Evolutionary conservation across 805 yeast genomes (phyloP), one percentile per base, ranked within the genome.

Genomic region (Wickerhamiella siamensis): DNA sequence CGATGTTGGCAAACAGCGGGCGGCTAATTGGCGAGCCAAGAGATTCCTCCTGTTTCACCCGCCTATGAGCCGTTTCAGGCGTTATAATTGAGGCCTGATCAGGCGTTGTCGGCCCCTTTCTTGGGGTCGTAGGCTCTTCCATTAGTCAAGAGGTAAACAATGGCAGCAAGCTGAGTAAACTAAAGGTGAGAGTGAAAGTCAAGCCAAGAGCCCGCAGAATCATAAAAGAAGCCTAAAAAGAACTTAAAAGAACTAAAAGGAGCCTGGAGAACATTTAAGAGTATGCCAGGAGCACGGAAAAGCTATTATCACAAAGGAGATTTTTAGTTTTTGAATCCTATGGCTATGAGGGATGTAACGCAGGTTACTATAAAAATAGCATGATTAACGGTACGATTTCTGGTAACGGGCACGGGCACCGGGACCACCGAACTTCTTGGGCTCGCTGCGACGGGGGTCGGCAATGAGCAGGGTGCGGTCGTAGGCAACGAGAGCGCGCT

Each of bases 391-490:
- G 91, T 91, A 91, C 70, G 98, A 91, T 73, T 91, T 91, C 80
- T 91, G 98, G 96, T 83, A 88, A 77, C 97, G 88, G 68, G 98
- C 91, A 78, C 98, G 91, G 75, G 98, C 98, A 83, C 98, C 98
- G 73, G 94, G 94, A 79, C 98, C 98, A 79, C 98, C 98, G 78
- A 91, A 91, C 79, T 91, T 91, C 96, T 91, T 91, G 80, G 98
- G 98, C 79, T 91, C 98, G 81, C 87, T 80, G 81, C 94, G 88
- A 83, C 98, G 86, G 63, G 96, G 76, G 72, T 91, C 98, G 63
- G 98, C 97, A 71, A 91, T 91, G 75, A 91, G 81, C 70, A 91
- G 81, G 70, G 97, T 84, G 79, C 95, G 87, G 88, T 91, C 98
- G 80, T 87, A 93, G 64, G 94, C 66, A 57, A 88, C 77, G 75